These are phyloP conservation scores for Ophiostoma sp. DNA, from an alignment of 2,329 filamentous ascomycete genomes.

Conservation along the genomic window DNA sequence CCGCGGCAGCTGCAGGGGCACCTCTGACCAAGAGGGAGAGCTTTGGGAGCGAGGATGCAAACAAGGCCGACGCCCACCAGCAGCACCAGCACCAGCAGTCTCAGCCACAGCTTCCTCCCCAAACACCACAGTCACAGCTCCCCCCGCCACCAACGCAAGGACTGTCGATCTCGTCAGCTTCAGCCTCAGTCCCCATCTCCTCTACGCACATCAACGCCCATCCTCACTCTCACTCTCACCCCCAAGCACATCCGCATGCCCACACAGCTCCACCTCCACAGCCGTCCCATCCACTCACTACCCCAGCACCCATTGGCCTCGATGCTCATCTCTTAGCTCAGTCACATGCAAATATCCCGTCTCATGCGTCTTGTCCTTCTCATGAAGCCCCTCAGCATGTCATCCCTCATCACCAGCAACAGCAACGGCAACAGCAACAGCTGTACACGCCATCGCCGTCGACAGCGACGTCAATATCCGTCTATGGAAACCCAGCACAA, in stretches of 20 bases:
- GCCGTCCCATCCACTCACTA: conserved; percentile 10
- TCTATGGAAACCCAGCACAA: conserved; percentile 1
- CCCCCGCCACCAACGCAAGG: neutral
- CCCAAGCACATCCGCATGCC: conserved; percentile 2
- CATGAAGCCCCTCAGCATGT: neutral
- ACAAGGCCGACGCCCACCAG: neutral
- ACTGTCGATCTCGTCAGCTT: neutral
- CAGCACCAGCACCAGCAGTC: neutral
- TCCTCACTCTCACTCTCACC: neutral
- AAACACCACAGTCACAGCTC: neutral
- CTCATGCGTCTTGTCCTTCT: neutral
- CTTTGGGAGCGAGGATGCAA: neutral
- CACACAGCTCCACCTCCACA: neutral
- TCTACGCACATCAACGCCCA: neutral
- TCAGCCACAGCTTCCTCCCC: neutral
- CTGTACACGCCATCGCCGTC: neutral
- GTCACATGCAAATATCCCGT: neutral
- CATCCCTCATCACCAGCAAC: neutral
- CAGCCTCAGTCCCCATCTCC: neutral
- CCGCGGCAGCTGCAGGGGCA: neutral
- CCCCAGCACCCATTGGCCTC: neutral
- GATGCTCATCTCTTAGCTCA: neutral
- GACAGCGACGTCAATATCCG: neutral
- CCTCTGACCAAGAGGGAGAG: neutral
- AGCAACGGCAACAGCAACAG: neutral